These are phyloP conservation scores for Cubamyces sp. DNA, from an alignment of 768 basidiomycete species.

Conservation along the genomic window DNA sequence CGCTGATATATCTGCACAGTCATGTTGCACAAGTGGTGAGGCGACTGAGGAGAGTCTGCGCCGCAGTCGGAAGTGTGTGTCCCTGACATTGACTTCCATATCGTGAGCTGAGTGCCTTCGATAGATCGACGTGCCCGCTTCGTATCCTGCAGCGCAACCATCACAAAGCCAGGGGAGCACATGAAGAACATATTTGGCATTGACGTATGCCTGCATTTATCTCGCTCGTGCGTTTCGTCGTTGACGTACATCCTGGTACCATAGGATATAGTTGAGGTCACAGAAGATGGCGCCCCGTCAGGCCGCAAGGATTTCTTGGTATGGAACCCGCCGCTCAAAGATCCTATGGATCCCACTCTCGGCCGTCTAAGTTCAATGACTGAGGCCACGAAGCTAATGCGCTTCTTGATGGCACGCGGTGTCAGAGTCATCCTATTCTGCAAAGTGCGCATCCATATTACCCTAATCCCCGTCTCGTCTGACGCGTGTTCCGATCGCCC, in stretches of 20 bases:
- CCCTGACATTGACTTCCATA: not conserved
- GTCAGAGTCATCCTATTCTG: conserved; percentile 88
- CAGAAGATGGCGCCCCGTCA: conserved; percentile 81
- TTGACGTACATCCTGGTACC: not conserved
- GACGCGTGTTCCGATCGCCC: not conserved
- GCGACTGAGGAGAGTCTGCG: conserved; percentile 74
- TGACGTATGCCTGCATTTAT: conserved; percentile 34
- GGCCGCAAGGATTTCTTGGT: conserved; percentile 80
- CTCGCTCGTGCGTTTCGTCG: not conserved
- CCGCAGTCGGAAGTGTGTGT: conserved; percentile 73
- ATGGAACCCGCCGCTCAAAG: conserved; percentile 71
- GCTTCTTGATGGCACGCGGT: conserved; percentile 81
- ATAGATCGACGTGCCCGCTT: conserved; percentile 62
- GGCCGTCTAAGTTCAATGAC: conserved; percentile 61
- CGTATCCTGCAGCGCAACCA: conserved; percentile 89
- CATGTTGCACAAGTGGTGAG: conserved; percentile 83
- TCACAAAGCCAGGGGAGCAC: conserved; percentile 72
- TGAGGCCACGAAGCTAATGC: conserved; percentile 75
- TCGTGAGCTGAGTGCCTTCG: not conserved
- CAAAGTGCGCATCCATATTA: conserved; percentile 52
- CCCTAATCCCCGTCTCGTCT: not conserved
- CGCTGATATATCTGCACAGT: conserved; percentile 40
- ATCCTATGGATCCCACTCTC: conserved; percentile 54
- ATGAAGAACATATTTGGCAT: conserved; percentile 81
- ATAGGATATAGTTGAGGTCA: conserved; percentile 66